Evolutionary conservation across 371 early-diverging fungal genomes (phyloP).

Genomic region (Synchytrium microbalum): DNA sequence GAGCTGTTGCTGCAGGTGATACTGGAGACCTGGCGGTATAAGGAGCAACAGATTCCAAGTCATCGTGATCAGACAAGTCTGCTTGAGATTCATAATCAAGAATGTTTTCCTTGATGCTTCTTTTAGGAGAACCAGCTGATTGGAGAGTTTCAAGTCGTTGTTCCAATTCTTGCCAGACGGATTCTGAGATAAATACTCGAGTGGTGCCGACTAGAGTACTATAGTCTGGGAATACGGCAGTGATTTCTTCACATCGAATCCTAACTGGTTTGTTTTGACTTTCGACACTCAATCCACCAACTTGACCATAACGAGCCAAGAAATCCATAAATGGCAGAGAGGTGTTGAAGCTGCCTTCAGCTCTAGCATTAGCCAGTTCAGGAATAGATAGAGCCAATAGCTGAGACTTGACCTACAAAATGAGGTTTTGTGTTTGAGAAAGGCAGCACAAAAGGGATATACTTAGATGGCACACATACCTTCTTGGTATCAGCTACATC

Average conservation of each 20-base stretch:
- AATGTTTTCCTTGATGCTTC: not conserved
- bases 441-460: not conserved
- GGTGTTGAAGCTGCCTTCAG: not conserved
- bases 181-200: not conserved
- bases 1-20: not conserved
- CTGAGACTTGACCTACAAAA: not conserved
- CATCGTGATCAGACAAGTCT: not conserved
- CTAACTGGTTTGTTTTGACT: conserved; percentile 1
- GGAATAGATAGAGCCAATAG: not conserved
- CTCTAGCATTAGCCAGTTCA: not conserved
- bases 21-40: not conserved
- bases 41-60: not conserved
- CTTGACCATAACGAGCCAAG: not conserved
- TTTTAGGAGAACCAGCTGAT: not conserved
- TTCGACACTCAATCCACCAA: not conserved
- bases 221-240: not conserved
- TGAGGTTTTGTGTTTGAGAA: not conserved
- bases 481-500: not conserved
- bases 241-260: not conserved
- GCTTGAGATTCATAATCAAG: not conserved
- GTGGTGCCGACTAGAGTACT: not conserved
- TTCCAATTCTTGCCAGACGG: not conserved
- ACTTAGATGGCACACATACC: not conserved
- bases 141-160: not conserved
- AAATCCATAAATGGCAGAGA: not conserved